Evolutionary conservation across 352 stramenopile species (phyloP), one percentile per base, ranked within the genome.

Genomic region (Phytophthora cryptogea): DNA sequence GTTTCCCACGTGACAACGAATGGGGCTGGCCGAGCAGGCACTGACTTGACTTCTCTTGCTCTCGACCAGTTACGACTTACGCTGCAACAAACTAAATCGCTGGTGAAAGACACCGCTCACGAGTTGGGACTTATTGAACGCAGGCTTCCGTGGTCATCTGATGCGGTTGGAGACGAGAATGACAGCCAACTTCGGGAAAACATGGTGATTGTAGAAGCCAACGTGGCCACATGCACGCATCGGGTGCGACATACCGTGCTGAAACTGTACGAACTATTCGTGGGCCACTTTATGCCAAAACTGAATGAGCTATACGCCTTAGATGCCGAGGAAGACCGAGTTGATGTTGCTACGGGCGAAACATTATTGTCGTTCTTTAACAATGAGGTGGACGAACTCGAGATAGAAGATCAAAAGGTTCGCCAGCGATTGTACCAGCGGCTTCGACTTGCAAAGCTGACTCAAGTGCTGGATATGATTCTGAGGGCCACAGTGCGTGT

Each of bases 341-440:
- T 86, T 8, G 49, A 82, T 17, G n/a, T 86, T 5, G 49, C 59
- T 5, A 49, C 48, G 4, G 79, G 72, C 0, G 76, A 89, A 43
- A 55, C 67, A 20, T 44, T 88, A 14, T 49, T 90, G 3, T 52
- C 28, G 27, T 83, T 89, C 40, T 92, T 92, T 48, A 72, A 83
- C 23, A 71, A 79, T 2, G 82, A 90, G 51, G 82, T 92, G 0
- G 80, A 90, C 49, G 73, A 85, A 27, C 52, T 92, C 37, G 76
- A 88, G 13, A n/a, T 68, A 8, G 72, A 89, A 3, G 82, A 92
- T 33, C 63, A 85, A 16, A 23, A 43, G 2, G 74, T 87, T 35
- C 81, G 72, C 35, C 54, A 70, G 2, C 70, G 76, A 8, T 68
- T 92, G 1, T 77, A 88, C 33, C 75, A 81, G 36, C 78, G 76